Base-by-base conservation (phyloP, 495 filamentous ascomycete genomes). In the Aspergillus steynii region DNA sequence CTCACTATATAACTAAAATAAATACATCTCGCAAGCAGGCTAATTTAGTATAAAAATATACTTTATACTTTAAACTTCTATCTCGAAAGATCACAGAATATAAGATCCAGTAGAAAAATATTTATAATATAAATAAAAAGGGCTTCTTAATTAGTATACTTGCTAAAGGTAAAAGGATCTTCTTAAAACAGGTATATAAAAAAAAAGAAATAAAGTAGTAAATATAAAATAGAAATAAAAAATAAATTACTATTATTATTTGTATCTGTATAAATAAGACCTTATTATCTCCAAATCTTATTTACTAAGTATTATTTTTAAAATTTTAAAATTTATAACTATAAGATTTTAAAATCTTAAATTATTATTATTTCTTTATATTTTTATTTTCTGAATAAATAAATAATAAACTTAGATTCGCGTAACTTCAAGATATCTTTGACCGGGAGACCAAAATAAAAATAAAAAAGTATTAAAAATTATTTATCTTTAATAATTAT, bases 61-160 rank as follows among this genome's bases (percentile, higher is more conserved):
- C 53, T n/a, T 42, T 37, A 25, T 55, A 55, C 9, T 55, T 55
- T 37, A 29, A 55, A 15, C 32, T 55, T 15, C 4, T 55, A 10
- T 7, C 29, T 1, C 15, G 53, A 20, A 55, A 55, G n/a, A 15
- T 55, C 20, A 20, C 0, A 1, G 34, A n/a, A 31, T 34, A 55
- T 55, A 55, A 34, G 29, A 37, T 20, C 4, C 34, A 5, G 4
- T n/a, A 12, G 26, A 31, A 55, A 26, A 42, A 55, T 55, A 48
- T 48, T 48, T 48, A 15, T 48, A 48, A n/a, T 48, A n/a, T 26
- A 4, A 26, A 48, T 48, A n/a, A 48, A 26, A 48, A n/a, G 4
- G 14, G 10, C 10, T 48, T 48, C 10, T 48, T 48, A n/a, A 48
- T 48, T 48, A 14, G 46, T 4, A 9, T 48, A 4, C 25, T 48